Percentiles rank a stretch among this genome's conserved stretches.
These are phyloP conservation scores for Nicotiana otophora DNA, from an alignment of 257 asterid genomes.

Conservation along the genomic window DNA sequence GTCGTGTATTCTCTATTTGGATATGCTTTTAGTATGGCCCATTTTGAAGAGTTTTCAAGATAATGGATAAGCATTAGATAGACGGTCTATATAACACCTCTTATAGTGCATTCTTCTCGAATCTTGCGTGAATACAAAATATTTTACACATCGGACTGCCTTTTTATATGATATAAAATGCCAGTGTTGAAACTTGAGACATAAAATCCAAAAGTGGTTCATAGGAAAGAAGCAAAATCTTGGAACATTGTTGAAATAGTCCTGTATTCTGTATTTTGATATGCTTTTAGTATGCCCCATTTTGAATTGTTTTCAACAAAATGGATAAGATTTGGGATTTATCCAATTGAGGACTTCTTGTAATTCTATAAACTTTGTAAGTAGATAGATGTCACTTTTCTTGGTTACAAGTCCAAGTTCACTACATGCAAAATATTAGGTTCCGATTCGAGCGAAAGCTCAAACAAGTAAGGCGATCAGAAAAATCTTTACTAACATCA, in stretches of 20 bases:
- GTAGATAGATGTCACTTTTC: neutral
- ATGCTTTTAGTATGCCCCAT: neutral
- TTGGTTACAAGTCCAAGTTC: too few relatives aligned
- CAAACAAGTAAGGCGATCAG: too few relatives aligned
- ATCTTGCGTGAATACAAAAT: too few relatives aligned
- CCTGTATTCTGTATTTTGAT: neutral
- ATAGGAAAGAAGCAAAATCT: neutral
- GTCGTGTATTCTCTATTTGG: neutral
- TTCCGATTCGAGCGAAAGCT: too few relatives aligned
- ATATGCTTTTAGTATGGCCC: neutral
- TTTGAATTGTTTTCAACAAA: conserved; percentile 2
- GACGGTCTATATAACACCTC: too few relatives aligned
- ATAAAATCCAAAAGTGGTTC: conserved; percentile 1
- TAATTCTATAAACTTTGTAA: neutral
- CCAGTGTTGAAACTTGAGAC: neutral
- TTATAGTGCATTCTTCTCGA: too few relatives aligned
- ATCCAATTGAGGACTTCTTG: neutral
- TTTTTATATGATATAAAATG: neutral
- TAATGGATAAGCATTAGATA: too few relatives aligned
- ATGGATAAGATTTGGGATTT: neutral
- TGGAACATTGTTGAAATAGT: neutral
- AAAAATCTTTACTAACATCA: neutral
- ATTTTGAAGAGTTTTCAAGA: neutral
- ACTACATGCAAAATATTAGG: too few relatives aligned
- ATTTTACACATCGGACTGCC: too few relatives aligned